Evolutionary conservation across 495 filamentous ascomycete species (phyloP).

Genomic region (Tuber microsphaerosporum): DNA sequence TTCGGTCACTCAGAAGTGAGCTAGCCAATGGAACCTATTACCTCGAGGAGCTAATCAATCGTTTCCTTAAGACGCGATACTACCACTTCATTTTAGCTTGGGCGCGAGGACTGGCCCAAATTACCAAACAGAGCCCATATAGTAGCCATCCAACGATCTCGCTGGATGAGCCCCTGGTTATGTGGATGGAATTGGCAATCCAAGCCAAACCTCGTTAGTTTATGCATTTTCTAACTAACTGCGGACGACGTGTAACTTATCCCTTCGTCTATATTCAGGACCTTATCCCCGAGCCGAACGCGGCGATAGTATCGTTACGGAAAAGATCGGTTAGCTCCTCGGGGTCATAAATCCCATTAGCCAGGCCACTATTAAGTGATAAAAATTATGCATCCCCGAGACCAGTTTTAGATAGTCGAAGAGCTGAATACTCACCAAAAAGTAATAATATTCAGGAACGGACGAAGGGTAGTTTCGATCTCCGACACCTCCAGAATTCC

Average conservation of each 20-base stretch:
- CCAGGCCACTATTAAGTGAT: neutral
- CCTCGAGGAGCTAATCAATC: too few relatives aligned
- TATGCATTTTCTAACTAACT: neutral
- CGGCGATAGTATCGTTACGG: neutral
- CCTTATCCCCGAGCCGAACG: neutral
- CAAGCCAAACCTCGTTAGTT: neutral
- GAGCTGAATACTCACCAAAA: neutral
- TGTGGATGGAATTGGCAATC: neutral
- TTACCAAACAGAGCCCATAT: too few relatives aligned
- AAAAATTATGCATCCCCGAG: neutral
- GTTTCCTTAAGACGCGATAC: too few relatives aligned
- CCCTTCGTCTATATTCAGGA: neutral
- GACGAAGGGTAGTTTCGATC: neutral
- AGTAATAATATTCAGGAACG: neutral
- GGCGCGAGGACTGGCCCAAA: too few relatives aligned
- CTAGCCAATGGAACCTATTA: too few relatives aligned
- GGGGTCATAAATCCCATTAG: neutral
- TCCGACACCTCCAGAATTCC: neutral
- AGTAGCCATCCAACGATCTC: too few relatives aligned
- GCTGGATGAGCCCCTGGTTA: too few relatives aligned
- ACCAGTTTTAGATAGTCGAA: neutral
- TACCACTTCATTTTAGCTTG: too few relatives aligned
- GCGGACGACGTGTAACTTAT: too few relatives aligned
- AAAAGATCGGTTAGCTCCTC: neutral
- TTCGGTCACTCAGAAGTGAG: too few relatives aligned